Conservation (phyloP, 2,329 filamentous ascomycete genomes). For the Beauveria caledonica region DNA sequence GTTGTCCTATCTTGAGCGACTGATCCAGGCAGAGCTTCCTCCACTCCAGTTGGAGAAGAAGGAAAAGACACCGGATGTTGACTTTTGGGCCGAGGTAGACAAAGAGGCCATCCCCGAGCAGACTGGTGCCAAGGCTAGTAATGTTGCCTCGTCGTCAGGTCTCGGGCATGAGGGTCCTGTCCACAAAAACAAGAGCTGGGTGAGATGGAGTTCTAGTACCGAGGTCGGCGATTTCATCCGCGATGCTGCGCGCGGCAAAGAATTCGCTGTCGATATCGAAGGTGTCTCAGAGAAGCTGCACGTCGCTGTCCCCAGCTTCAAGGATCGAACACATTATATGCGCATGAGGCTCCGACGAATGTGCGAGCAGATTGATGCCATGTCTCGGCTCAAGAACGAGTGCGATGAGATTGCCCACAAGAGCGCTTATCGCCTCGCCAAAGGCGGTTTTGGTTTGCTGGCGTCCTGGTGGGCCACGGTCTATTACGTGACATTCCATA, state of each 20-base stretch:
- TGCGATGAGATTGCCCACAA: conserved; percentile 73
- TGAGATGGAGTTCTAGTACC: conserved; percentile 80
- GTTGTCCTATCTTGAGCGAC: conserved; percentile 77
- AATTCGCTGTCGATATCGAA: conserved; percentile 79
- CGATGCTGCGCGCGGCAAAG: conserved; percentile 74
- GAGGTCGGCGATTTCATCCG: conserved; percentile 93
- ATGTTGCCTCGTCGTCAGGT: conserved; percentile 64
- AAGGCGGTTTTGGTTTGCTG: conserved; percentile 68
- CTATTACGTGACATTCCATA: conserved; percentile 63
- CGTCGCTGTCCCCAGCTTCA: conserved; percentile 78
- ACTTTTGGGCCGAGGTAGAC: conserved; percentile 72
- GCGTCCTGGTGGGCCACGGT: conserved; percentile 75
- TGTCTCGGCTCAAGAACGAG: conserved; percentile 69
- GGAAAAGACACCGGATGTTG: conserved; percentile 65
- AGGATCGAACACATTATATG: conserved; percentile 84
- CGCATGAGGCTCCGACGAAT: conserved; percentile 67
- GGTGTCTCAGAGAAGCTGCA: conserved; percentile 57
- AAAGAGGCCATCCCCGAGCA: conserved; percentile 39
- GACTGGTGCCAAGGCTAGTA: conserved; percentile 25
- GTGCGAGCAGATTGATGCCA: conserved; percentile 56
- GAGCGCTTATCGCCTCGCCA: conserved; percentile 69
- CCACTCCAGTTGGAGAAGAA: conserved; percentile 54
- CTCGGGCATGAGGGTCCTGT: conserved; percentile 52
- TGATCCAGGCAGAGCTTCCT: conserved; percentile 83
- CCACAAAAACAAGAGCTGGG: conserved; percentile 48